Percentiles rank a stretch among this genome's conserved stretches.
phyloP scores from a whole-genome alignment of 2,329 filamentous ascomycete species.

The Colletotrichum zoysiae region DNA sequence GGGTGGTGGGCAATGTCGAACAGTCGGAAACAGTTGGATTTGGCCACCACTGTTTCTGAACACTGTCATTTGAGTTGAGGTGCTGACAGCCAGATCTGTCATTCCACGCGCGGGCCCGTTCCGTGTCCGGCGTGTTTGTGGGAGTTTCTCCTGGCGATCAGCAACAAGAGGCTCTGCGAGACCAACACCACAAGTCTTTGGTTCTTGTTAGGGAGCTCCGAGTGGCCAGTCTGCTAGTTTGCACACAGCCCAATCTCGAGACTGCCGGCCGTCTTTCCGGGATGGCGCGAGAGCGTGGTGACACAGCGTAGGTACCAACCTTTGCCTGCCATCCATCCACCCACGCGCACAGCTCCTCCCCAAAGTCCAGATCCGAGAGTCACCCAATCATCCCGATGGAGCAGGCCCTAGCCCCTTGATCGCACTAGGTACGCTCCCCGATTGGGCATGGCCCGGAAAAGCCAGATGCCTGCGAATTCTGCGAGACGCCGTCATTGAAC shows the following conservation, averaged over 20 bases:
- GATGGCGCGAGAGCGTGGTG: constrained; percentile 19
- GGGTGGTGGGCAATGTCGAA: not conserved
- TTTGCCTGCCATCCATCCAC: not conserved
- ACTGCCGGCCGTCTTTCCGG: constrained; percentile 10
- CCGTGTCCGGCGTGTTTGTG: constrained; percentile 12
- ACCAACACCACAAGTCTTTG: not conserved
- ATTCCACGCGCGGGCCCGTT: constrained; percentile 27
- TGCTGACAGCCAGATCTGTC: constrained; percentile 2
- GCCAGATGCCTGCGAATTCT: constrained; percentile 17
- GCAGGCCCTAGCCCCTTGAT: not conserved
- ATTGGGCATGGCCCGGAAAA: constrained; percentile 32
- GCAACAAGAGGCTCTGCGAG: constrained; percentile 34
- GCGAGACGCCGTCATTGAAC: constrained; percentile 36
- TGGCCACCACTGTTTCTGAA: constrained; percentile 10
- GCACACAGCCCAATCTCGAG: constrained; percentile 19
- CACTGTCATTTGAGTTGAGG: not conserved
- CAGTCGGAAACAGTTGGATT: constrained; percentile 26
- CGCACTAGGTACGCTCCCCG: constrained; percentile 23
- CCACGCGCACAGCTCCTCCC: not conserved
- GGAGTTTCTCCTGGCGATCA: constrained; percentile 33
- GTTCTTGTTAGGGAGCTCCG: not conserved
- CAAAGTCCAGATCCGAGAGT: constrained; percentile 5
- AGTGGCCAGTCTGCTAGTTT: constrained; percentile 25
- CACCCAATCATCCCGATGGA: constrained; percentile 23
- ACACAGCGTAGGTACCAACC: constrained; percentile 5